A percentile compares a stretch with the other conserved stretches of the same genome.
phyloP scores from a whole-genome alignment of 306 rosid species.

The Quercus mongolica region DNA sequence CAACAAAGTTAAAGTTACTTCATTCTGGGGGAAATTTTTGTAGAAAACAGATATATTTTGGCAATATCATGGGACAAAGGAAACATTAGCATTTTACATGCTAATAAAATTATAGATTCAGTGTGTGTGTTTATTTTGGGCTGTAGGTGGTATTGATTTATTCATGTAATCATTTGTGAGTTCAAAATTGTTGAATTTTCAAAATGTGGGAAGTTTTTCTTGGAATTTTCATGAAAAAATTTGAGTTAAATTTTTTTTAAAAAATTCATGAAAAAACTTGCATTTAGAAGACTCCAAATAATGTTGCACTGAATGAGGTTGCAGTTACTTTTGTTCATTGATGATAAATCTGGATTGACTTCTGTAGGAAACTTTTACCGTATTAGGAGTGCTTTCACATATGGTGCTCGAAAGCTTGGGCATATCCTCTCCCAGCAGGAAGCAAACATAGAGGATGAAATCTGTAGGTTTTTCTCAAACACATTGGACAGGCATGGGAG shows the following conservation, averaged over 20 bases:
- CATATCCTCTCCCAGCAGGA: constrained; percentile 37
- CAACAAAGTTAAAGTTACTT: neutral
- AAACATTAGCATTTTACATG: neutral
- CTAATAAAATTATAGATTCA: neutral
- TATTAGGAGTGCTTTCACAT: constrained; percentile 54
- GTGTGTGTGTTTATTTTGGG: neutral
- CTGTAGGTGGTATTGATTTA: neutral
- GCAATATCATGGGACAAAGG: neutral
- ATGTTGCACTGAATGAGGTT: neutral
- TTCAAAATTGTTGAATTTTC: neutral
- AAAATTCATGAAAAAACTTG: neutral
- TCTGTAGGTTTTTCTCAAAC: constrained; percentile 40
- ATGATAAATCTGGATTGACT: constrained; percentile 8
- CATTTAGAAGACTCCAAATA: neutral
- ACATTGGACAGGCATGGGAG: constrained; percentile 54
- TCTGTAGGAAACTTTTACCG: constrained; percentile 49
- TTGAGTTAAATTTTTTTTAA: too few species aligned
- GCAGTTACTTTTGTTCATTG: neutral
- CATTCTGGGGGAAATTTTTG: neutral
- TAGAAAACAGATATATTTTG: neutral
- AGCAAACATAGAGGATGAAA: constrained; percentile 34
- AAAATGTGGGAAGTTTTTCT: neutral
- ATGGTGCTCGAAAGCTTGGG: constrained; percentile 54
- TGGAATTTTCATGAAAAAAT: neutral
- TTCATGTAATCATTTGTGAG: neutral